phyloP scores from a whole-genome alignment of 2,329 filamentous ascomycete genomes.

The Fusarium annulatum region DNA sequence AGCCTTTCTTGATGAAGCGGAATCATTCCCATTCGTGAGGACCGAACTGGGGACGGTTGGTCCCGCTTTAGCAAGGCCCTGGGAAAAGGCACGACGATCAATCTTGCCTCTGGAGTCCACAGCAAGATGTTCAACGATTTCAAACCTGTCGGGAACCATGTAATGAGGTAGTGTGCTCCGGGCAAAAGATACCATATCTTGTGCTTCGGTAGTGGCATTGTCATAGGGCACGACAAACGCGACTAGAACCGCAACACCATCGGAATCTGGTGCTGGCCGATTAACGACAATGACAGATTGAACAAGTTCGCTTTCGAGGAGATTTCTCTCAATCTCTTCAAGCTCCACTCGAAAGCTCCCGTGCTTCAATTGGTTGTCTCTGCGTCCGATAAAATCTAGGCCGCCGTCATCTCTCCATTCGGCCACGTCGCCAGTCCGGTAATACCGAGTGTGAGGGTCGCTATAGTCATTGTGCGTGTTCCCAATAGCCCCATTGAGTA shows the following conservation, averaged over 20 bases:
- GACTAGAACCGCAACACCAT: background rate
- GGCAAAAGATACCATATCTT: background rate
- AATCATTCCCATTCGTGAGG: background rate
- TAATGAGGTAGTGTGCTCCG: background rate
- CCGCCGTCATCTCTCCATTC: constrained; percentile 2
- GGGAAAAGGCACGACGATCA: background rate
- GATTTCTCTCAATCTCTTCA: background rate
- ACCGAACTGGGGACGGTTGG: background rate
- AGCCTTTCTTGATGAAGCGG: background rate
- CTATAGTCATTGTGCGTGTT: background rate
- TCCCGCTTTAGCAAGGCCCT: background rate
- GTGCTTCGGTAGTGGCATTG: background rate
- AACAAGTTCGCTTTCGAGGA: background rate
- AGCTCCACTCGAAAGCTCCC: background rate
- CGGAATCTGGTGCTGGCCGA: background rate
- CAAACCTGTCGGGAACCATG: background rate
- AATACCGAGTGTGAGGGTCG: background rate
- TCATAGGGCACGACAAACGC: background rate
- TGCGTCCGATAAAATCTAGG: background rate
- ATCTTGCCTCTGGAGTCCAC: background rate
- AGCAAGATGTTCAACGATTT: background rate
- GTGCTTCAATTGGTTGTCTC: background rate
- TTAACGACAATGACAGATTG: background rate
- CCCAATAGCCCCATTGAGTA: rapidly evolving
- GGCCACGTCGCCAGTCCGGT: background rate